Conservation (phyloP, 495 filamentous ascomycete genomes). For the Lasiosphaeris hirsuta region DNA sequence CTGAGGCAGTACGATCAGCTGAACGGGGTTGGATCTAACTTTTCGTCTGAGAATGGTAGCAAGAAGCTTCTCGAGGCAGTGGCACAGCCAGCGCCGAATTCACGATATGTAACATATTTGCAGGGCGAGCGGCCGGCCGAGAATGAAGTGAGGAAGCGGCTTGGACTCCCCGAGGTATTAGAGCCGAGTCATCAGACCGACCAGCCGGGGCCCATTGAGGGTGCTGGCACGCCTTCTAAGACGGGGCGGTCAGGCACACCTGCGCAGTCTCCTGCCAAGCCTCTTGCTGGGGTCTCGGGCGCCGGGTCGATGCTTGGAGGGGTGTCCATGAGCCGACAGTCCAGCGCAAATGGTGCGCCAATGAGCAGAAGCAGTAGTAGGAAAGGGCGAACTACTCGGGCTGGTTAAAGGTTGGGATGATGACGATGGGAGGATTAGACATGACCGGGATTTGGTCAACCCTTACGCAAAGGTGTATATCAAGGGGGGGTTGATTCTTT, state of each 20-base stretch:
- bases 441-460: background rate
- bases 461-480: background rate
- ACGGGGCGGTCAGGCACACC: slow-evolving; percentile 28
- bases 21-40: slow-evolving; percentile 42
- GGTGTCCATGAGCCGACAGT: slow-evolving; percentile 49
- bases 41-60: slow-evolving; percentile 41
- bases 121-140: slow-evolving; percentile 43
- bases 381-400: slow-evolving; percentile 31
- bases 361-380: slow-evolving; percentile 48
- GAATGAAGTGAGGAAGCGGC: slow-evolving; percentile 38
- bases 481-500: background rate
- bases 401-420: slow-evolving; percentile 14
- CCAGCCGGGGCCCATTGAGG: slow-evolving; percentile 16
- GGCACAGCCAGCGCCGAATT: slow-evolving; percentile 34
- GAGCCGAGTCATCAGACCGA: slow-evolving; percentile 18
- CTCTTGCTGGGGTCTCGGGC: slow-evolving; percentile 12
- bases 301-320: slow-evolving; percentile 24
- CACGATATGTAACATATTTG: slow-evolving; percentile 37
- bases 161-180: slow-evolving; percentile 38
- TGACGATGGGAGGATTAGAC: background rate
- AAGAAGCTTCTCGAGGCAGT: slow-evolving; percentile 43
- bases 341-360: slow-evolving; percentile 44
- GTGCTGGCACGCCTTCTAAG: slow-evolving; percentile 25
- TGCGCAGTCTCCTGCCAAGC: slow-evolving; percentile 25
- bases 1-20: slow-evolving; percentile 41